These are phyloP conservation scores for Myxozyma nipponensis DNA, from an alignment of 805 yeast species.

Conservation along the genomic window DNA sequence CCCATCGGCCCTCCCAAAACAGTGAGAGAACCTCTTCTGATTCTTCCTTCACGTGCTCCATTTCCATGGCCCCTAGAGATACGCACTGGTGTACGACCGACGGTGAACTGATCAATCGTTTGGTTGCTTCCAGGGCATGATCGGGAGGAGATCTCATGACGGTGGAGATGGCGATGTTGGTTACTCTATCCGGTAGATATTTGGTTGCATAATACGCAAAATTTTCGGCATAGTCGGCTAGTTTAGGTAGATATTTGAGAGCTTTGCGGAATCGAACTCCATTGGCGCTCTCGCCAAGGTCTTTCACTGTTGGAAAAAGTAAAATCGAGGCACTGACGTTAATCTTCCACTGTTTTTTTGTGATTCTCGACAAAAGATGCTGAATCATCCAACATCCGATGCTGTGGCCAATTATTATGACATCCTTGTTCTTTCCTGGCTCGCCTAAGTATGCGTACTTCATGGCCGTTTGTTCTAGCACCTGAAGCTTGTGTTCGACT, in stretches of 20 bases:
- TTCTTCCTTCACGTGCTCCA: slow-evolving; percentile 49
- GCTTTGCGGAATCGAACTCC: slow-evolving; percentile 39
- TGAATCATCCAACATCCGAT: slow-evolving; percentile 66
- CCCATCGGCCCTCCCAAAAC: slow-evolving; percentile 48
- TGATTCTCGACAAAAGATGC: slow-evolving; percentile 42
- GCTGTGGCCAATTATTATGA: slow-evolving; percentile 63
- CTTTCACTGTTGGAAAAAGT: slow-evolving; percentile 65
- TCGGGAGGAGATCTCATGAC: slow-evolving; percentile 34
- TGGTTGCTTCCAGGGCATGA: slow-evolving; percentile 44
- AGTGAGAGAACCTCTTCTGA: slow-evolving; percentile 35
- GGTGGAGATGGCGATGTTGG: slow-evolving; percentile 28
- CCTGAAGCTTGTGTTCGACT: slow-evolving; percentile 52
- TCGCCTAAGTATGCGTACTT: slow-evolving; percentile 9
- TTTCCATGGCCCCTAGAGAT: slow-evolving; percentile 57
- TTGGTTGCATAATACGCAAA: slow-evolving; percentile 25
- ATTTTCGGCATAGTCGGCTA: slow-evolving; percentile 35
- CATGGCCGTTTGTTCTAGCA: slow-evolving; percentile 41
- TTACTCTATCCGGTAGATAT: slow-evolving; percentile 31
- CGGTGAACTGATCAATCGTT: slow-evolving; percentile 42
- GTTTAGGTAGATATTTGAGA: slow-evolving; percentile 22
- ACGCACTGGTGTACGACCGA: slow-evolving; percentile 52
- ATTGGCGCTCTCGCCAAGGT: slow-evolving; percentile 49
- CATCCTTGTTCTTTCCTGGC: slow-evolving; percentile 32
- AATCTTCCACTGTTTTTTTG: slow-evolving; percentile 29
- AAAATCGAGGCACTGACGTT: slow-evolving; percentile 51